These are phyloP conservation scores for Xylaria grammica DNA, from an alignment of 495 filamentous ascomycete species.

Conservation along the genomic window DNA sequence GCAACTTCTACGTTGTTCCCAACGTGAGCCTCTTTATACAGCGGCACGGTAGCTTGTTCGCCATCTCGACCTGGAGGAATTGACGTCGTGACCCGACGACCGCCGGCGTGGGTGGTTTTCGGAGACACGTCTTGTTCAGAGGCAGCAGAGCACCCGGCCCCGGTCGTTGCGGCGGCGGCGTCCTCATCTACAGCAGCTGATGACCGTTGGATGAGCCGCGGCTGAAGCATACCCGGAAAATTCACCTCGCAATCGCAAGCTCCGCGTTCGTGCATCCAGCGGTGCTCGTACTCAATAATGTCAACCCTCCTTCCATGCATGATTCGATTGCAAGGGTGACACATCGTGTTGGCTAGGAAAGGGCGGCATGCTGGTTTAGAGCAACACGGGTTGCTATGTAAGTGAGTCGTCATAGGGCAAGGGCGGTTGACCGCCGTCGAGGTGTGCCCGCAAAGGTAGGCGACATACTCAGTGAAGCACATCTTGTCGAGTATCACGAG, in stretches of 20 bases:
- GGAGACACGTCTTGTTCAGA: background rate
- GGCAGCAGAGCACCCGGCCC: background rate
- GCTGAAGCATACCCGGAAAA: slow-evolving; percentile 42
- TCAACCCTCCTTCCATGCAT: slow-evolving; percentile 47
- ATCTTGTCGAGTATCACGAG: slow-evolving; percentile 31
- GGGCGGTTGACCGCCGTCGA: slow-evolving; percentile 42
- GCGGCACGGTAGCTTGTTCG: slow-evolving; percentile 13
- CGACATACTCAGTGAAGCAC: slow-evolving; percentile 50
- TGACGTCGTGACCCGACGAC: background rate
- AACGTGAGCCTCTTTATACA: slow-evolving; percentile 31
- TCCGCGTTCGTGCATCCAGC: slow-evolving; percentile 53
- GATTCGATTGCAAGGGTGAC: slow-evolving; percentile 42
- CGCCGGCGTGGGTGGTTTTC: too few relatives aligned
- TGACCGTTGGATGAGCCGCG: slow-evolving; percentile 31
- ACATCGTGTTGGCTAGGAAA: slow-evolving; percentile 42
- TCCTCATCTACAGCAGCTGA: background rate
- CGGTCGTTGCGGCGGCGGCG: background rate
- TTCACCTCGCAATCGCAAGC: slow-evolving; percentile 45
- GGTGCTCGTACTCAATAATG: slow-evolving; percentile 50
- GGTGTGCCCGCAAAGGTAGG: slow-evolving; percentile 53
- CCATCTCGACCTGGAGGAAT: background rate
- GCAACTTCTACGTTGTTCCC: slow-evolving; percentile 24
- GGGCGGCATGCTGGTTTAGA: slow-evolving; percentile 30
- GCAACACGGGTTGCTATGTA: slow-evolving; percentile 42
- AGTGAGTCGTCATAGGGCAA: slow-evolving; percentile 48